Percentiles rank a stretch among this genome's conserved stretches.
Conservation (phyloP, 768 basidiomycete genomes). For the Hydnomerulius pinastri region DNA sequence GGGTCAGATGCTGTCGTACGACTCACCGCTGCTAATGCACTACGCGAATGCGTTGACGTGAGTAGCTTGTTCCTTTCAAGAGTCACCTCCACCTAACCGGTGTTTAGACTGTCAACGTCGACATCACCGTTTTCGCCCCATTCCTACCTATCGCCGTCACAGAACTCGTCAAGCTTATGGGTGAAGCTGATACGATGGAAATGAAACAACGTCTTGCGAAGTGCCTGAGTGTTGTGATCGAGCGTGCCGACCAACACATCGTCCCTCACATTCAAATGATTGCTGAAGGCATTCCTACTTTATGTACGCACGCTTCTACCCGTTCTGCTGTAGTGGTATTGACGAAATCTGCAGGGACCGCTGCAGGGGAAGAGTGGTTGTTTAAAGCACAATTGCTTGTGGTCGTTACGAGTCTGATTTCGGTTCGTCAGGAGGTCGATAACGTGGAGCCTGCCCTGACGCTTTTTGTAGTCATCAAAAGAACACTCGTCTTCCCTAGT, state of each 20-base stretch:
- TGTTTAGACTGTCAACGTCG: slow-evolving; percentile 62
- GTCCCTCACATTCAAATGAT: slow-evolving; percentile 64
- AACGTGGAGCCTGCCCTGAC: neutral
- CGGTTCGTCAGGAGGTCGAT: slow-evolving; percentile 43
- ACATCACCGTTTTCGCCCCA: slow-evolving; percentile 64
- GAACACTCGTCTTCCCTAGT: slow-evolving; percentile 58
- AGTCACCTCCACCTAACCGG: slow-evolving; percentile 8
- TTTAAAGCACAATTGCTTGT: slow-evolving; percentile 72
- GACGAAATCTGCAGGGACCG: slow-evolving; percentile 52
- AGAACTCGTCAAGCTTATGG: slow-evolving; percentile 70
- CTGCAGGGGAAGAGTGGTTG: slow-evolving; percentile 66
- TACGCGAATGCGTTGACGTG: slow-evolving; percentile 86
- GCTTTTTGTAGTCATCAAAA: slow-evolving; percentile 59
- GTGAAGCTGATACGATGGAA: slow-evolving; percentile 74
- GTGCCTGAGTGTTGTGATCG: slow-evolving; percentile 70
- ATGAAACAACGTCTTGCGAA: slow-evolving; percentile 73
- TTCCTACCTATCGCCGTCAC: slow-evolving; percentile 60
- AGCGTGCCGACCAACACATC: slow-evolving; percentile 56
- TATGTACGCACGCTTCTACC: slow-evolving; percentile 56
- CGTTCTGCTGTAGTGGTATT: slow-evolving; percentile 5
- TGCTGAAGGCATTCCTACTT: slow-evolving; percentile 60
- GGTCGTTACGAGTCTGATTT: slow-evolving; percentile 68
- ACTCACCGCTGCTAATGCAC: slow-evolving; percentile 76
- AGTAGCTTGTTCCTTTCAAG: slow-evolving; percentile 31
- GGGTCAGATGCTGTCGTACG: slow-evolving; percentile 86